Conservation (phyloP, 2,329 filamentous ascomycete genomes). For the Pseudogymnoascus sp. region DNA sequence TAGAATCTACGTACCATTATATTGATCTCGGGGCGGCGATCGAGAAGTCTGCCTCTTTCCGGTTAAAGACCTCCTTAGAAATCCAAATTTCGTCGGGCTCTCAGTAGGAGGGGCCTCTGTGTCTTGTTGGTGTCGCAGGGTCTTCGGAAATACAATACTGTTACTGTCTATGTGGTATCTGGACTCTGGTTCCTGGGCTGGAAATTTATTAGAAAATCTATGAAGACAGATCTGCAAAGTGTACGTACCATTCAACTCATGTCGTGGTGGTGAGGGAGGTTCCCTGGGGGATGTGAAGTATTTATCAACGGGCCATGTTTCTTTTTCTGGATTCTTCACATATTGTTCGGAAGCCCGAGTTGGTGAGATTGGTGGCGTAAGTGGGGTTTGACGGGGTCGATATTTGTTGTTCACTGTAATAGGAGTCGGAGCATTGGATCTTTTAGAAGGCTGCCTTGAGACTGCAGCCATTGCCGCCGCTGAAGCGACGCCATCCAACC, state of each 20-base stretch:
- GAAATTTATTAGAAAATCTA: neutral
- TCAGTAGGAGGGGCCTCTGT: neutral
- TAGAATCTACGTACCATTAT: neutral
- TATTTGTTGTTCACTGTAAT: neutral
- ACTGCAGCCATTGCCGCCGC: neutral
- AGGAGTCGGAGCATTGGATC: conserved; percentile 1
- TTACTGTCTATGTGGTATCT: neutral
- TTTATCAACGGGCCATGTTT: neutral
- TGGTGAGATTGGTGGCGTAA: conserved; percentile 5
- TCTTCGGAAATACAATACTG: conserved; percentile 1
- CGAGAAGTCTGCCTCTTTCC: conserved; percentile 1
- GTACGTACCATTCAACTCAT: neutral
- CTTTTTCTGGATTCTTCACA: neutral
- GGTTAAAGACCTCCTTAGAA: neutral
- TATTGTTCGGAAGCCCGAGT: neutral
- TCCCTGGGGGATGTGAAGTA: conserved; percentile 1
- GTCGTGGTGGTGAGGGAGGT: neutral
- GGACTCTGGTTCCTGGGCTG: neutral
- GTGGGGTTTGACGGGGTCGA: neutral
- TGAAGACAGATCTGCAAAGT: neutral
- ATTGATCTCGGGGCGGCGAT: neutral
- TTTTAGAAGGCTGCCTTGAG: neutral
- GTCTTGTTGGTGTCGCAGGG: neutral
- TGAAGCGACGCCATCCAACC: neutral
- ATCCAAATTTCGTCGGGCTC: neutral